Conservation (phyloP, 345 rosid species). For the Psidium guajava region DNA sequence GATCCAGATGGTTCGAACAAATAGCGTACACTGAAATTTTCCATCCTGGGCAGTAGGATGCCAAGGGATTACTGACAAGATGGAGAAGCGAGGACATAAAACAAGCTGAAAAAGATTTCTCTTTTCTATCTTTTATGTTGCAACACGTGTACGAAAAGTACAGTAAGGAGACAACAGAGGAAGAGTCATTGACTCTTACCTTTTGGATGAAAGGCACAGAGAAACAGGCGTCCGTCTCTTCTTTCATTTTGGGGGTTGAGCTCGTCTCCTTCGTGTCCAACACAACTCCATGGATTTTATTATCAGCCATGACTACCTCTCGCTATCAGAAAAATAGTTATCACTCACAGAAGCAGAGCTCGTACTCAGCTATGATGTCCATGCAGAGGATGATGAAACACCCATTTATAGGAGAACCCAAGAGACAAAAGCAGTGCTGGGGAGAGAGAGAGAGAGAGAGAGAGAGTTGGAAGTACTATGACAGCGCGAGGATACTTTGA, state of each 20-base stretch:
- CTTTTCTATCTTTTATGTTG: neutral
- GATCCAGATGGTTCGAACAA: neutral
- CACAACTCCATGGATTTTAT: constrained; percentile 28
- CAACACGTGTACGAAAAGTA: neutral
- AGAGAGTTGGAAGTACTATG: neutral
- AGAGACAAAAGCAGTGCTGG: neutral
- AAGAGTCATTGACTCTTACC: constrained; percentile 17
- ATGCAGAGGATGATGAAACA: neutral
- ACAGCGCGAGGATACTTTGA: too few relatives aligned
- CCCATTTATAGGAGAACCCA: neutral
- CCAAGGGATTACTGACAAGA: neutral
- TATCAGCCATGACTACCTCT: constrained; percentile 36
- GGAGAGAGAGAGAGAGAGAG: neutral
- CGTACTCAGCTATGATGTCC: neutral
- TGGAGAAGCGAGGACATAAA: neutral
- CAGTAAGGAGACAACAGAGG: neutral
- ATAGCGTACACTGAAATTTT: neutral
- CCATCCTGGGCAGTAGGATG: neutral
- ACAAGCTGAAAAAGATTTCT: neutral
- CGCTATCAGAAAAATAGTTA: neutral
- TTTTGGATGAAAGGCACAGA: constrained; percentile 75
- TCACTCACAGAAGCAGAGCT: too few relatives aligned
- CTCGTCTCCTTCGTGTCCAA: constrained; percentile 34
- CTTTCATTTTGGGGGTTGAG: constrained; percentile 12
- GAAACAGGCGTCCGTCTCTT: constrained; percentile 25